Evolutionary conservation across 139 green algal genomes (phyloP), one percentile per base, ranked within the genome.

Genomic region (Chlorella ohadii): DNA sequence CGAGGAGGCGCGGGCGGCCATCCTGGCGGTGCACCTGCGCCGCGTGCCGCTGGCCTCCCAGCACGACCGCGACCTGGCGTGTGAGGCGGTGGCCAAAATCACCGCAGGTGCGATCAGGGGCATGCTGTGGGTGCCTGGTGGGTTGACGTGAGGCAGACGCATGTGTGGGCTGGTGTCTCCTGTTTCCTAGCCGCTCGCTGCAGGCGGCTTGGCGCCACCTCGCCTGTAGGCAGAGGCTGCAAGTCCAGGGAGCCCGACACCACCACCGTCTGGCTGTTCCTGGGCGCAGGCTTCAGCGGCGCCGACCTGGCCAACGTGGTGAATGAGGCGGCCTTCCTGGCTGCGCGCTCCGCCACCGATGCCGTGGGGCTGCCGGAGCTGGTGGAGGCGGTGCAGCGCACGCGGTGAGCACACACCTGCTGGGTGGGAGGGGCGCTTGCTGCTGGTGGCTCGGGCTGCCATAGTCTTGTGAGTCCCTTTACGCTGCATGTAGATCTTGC

Each of bases 261-360:
- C 9, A 9, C 44, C 44, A 9, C 44, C 44, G 44, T 6, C 17
- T 34, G 38, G 27, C 41, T 23, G 11, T 41, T 59, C 28, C 31
- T 51, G 6, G 1, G 38, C n/a, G 27, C 38, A 82, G 59, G 38
- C 28, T 61, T 61, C 59, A 59, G 59, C 27, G 59, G 97, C 55
- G 97, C 97, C n/a, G 95, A 99, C 88, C 91, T 99, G 83, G 91
- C 94, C 25, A 99, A 99, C 83, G 91, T 98, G 83, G 93, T 98
- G 56, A 98, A 99, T 77, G 96, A 99, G 89, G 95, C 92, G 4
- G 89, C 93, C 3, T 86, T 98, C 79, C 86, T 99, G 80, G 93
- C 94, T 19, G 95, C 89, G 1, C 82, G 96, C 23, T 79, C 88
- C 31, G 74, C 67, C 22, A 75, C 74, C 28, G 90, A 94, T 17